Evolutionary conservation across 2,329 filamentous ascomycete species (phyloP).

Genomic region (Xylaria sp.): DNA sequence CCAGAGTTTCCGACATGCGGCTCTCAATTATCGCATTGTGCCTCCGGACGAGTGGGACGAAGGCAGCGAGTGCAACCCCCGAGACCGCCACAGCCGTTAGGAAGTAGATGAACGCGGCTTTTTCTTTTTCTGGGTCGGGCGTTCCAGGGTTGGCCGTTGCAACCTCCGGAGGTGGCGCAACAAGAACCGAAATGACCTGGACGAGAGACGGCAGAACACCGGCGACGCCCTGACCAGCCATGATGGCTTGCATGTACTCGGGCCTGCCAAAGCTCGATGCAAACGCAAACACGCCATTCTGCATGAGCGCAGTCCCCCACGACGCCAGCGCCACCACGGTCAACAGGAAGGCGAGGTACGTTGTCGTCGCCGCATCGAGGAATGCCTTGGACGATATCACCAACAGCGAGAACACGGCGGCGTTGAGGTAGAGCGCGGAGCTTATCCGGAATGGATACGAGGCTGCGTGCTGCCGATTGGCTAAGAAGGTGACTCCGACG

Average conservation of each 20-base stretch:
- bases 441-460: slow-evolving; percentile 91
- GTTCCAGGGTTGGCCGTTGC: slow-evolving; percentile 48
- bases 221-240: slow-evolving; percentile 92
- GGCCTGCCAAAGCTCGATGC: slow-evolving; percentile 84
- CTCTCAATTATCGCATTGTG: slow-evolving; percentile 65
- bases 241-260: slow-evolving; percentile 95
- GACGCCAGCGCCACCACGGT: slow-evolving; percentile 83
- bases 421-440: slow-evolving; percentile 79
- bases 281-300: slow-evolving; percentile 95
- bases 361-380: slow-evolving; percentile 67
- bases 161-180: slow-evolving; percentile 58
- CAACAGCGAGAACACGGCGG: slow-evolving; percentile 79
- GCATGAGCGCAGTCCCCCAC: slow-evolving; percentile 83
- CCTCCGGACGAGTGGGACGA: slow-evolving; percentile 76
- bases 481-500: slow-evolving; percentile 77
- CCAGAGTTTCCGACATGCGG: slow-evolving; percentile 61
- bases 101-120: slow-evolving; percentile 90
- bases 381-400: slow-evolving; percentile 81
- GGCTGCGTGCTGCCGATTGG: slow-evolving; percentile 81
- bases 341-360: slow-evolving; percentile 86
- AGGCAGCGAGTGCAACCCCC: slow-evolving; percentile 73
- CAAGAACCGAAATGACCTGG: slow-evolving; percentile 85
- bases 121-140: slow-evolving; percentile 55
- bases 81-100: slow-evolving; percentile 85
- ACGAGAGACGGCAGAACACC: slow-evolving; percentile 86